phyloP scores from a whole-genome alignment of 2,329 filamentous ascomycete genomes.

The Lecanicillium sp. region DNA sequence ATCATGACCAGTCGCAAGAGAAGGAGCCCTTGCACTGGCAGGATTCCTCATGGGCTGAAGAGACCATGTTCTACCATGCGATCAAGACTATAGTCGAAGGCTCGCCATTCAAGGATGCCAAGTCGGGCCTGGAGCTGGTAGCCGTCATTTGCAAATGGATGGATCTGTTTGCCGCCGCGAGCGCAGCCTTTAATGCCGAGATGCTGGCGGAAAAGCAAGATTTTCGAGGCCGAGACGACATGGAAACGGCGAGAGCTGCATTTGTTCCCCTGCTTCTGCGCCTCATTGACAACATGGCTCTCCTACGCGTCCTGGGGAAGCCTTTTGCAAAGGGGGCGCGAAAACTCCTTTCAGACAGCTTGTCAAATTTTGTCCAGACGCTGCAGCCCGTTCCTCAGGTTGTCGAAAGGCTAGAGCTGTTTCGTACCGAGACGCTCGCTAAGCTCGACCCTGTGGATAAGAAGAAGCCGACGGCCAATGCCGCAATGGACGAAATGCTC shows the following conservation, averaged over 20 bases:
- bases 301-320: slow-evolving; percentile 45
- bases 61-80: slow-evolving; percentile 87
- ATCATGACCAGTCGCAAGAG: slow-evolving; percentile 12
- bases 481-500: slow-evolving; percentile 47
- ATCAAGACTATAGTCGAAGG: slow-evolving; percentile 71
- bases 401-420: slow-evolving; percentile 45
- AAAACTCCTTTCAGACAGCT: slow-evolving; percentile 39
- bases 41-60: slow-evolving; percentile 60
- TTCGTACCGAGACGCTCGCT: slow-evolving; percentile 47
- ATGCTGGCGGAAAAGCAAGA: slow-evolving; percentile 36
- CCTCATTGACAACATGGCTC: slow-evolving; percentile 49
- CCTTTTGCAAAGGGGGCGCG: slow-evolving; percentile 46
- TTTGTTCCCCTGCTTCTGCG: slow-evolving; percentile 56
- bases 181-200: slow-evolving; percentile 38
- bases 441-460: slow-evolving; percentile 46
- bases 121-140: slow-evolving; percentile 42
- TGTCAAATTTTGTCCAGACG: slow-evolving; percentile 48
- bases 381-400: slow-evolving; percentile 49
- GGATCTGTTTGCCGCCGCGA: slow-evolving; percentile 43
- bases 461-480: slow-evolving; percentile 39
- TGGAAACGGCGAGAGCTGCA: slow-evolving; percentile 52
- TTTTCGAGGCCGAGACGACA: slow-evolving; percentile 43
- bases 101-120: slow-evolving; percentile 33
- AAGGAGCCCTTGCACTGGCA: slow-evolving; percentile 35
- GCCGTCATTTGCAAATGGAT: slow-evolving; percentile 50